Base-by-base conservation (phyloP, 2,329 filamentous ascomycete species). In the Calonectria honghensis region DNA sequence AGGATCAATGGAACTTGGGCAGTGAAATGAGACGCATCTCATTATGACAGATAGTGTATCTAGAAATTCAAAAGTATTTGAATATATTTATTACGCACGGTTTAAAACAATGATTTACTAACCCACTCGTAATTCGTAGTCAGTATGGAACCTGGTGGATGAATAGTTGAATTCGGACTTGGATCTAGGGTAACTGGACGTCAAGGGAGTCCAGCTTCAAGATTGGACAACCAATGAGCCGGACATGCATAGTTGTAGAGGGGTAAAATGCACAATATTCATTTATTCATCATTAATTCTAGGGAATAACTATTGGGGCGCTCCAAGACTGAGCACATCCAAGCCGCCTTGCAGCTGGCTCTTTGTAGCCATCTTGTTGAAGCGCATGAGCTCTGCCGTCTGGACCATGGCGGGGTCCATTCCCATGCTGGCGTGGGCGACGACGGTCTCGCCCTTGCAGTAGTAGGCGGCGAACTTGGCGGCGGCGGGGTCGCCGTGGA, bases 381-480 rank as follows among this genome's bases (percentile, higher is more conserved):
- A 88, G 74, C 93, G 90, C 95, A 98, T 97, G 86, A 98, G 86
- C 88, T 97, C 95, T 1, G 94, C 94, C 67, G 90, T 90, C 86
- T 98, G 95, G 2, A 87, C 86, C 94, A 98, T 96, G 71, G 94
- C 91, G 0, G 97, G 97, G 84, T 99, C 97, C 86, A 92, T 93
- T 77, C 94, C 93, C 95, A 98, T 98, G 73, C 92, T 96, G 0
- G 95, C 95, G 80, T 98, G 94, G 0, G 97, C 97, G 16, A 98
- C 94, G 1, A 98, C 93, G 0, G 92, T 94, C 68, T 98, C 95
- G 2, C 94, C 96, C 83, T 94, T 94, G 69, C 92, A 93, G 84
- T 98, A 99, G 86, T 95, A 99, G 0, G 95, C 96, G 7, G 94
- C 93, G 82, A 98, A 99, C 82, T 95, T 96, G 74, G 91, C 91